A percentile compares a stretch with the other conserved stretches of the same genome.
Conservation (phyloP, 2,329 filamentous ascomycete genomes). For the Knufia fluminis region DNA sequence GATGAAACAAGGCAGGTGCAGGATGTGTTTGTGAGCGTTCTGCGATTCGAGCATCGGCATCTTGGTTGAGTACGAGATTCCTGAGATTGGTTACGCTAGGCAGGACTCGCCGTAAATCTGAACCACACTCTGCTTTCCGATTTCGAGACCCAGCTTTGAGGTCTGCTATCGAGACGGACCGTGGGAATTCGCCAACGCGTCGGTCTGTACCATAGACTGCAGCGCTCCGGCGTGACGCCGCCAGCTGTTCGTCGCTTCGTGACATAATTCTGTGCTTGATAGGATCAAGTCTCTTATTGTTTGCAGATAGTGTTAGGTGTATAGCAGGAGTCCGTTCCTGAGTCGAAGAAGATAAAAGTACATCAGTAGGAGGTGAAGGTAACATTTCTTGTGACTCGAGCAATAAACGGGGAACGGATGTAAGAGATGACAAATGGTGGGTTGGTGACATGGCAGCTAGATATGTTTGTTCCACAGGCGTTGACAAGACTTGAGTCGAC, state of each 20-base stretch:
- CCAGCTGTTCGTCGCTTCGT: background rate
- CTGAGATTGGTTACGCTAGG: background rate
- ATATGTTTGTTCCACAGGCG: slow-evolving; percentile 3
- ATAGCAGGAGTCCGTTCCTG: background rate
- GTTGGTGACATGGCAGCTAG: background rate
- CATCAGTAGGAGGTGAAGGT: background rate
- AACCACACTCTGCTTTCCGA: background rate
- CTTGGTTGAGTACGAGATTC: background rate
- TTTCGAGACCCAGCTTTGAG: background rate
- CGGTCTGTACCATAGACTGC: background rate
- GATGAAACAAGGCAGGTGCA: background rate
- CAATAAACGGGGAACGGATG: background rate
- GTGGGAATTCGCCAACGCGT: background rate
- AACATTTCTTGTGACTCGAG: background rate
- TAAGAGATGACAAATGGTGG: slow-evolving; percentile 2
- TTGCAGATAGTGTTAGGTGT: background rate
- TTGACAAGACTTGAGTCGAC: background rate
- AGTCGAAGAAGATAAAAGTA: background rate
- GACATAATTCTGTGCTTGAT: background rate
- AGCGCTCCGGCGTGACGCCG: background rate
- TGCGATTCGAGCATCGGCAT: background rate
- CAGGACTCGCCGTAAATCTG: background rate
- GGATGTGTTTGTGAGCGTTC: background rate
- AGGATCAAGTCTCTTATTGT: background rate
- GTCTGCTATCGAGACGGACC: slow-evolving; percentile 1